Conservation (phyloP, 1,284 basidiomycete species). For the Apiotrichum mycotoxinovorans region DNA sequence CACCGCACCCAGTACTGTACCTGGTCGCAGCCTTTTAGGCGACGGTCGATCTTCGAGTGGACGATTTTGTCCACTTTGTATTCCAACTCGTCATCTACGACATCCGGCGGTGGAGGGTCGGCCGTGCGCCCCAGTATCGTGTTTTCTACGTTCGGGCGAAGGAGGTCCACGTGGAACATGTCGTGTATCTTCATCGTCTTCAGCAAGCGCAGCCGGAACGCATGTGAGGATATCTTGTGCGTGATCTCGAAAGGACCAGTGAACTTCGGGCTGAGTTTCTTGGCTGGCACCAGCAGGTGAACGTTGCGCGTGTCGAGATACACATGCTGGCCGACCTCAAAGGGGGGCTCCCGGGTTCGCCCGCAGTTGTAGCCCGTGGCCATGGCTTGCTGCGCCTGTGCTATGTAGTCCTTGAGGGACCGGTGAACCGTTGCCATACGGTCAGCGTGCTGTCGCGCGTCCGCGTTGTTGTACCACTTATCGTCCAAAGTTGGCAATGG, state of each 20-base stretch:
- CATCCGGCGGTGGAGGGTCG: too few species aligned
- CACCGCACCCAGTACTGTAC: too few species aligned
- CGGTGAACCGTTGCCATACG: too few species aligned
- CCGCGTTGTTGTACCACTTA: not conserved
- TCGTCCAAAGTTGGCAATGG: not conserved
- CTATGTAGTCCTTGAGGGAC: too few species aligned
- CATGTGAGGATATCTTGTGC: conserved; percentile 2
- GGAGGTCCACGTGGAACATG: too few species aligned
- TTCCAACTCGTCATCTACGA: too few species aligned
- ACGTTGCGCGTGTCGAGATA: not conserved
- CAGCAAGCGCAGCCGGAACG: conserved; percentile 30
- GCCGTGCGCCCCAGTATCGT: too few species aligned
- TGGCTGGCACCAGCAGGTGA: not conserved
- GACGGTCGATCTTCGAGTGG: too few species aligned
- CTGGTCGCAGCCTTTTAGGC: too few species aligned
- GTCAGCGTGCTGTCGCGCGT: too few species aligned
- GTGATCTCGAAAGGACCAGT: conserved; percentile 2
- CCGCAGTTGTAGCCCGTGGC: not conserved
- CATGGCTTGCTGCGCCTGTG: too few species aligned
- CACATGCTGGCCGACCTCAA: not conserved
- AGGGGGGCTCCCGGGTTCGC: not conserved
- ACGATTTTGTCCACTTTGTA: conserved; percentile 17
- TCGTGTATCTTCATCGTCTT: conserved; percentile 11
- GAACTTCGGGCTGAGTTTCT: conserved; percentile 8
- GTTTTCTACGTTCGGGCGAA: too few species aligned